Evolutionary conservation across 306 rosid genomes (phyloP), one percentile per base, ranked within the genome.

Genomic region (Canavalia gladiata): DNA sequence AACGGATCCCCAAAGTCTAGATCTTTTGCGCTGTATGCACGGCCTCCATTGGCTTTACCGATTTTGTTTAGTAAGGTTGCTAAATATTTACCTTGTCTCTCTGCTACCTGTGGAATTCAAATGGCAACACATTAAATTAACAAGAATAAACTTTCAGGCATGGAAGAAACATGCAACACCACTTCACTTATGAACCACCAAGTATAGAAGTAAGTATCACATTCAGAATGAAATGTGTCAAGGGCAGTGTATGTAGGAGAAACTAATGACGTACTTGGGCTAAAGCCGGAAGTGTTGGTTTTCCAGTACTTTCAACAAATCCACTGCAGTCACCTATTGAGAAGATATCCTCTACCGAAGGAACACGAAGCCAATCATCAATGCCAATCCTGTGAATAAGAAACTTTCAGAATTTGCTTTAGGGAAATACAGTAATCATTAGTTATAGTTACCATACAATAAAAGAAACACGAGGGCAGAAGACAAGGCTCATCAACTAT

Each of bases 281-380:
- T 84, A 95, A 86, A 72, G 98, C 99, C 5, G 98, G 99, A 80
- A 95, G 97, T 43, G 70, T 50, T 64, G 89, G 85, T 84, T 82
- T 95, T 75, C 99, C 99, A 1, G 98, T 95, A 78, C 98, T 91
- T 81, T 93, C 98, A 47, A 95, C 86, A 87, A 87, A 95, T 46
- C 99, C 99, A 76, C 97, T 83, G 87, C 98, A 95, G 81, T 95
- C 99, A 31, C 99, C 98, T 69, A 95, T 90, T 46, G 99, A 84
- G 73, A 88, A 95, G 84, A 95, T 82, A 77, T 95, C 99, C 64
- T 89, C 84, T 51, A 86, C 86, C 0, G 93, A 85, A 74, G 98
- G 98, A 75, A 92, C 86, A 1, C 87, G 92, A 73, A 95, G 92
- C 98, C 99, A 95, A 68, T 95, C 97, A 6, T 95, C 98, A 75